Conservation (phyloP, 805 yeast genomes). For the Schizosaccharomyces lindneri region DNA sequence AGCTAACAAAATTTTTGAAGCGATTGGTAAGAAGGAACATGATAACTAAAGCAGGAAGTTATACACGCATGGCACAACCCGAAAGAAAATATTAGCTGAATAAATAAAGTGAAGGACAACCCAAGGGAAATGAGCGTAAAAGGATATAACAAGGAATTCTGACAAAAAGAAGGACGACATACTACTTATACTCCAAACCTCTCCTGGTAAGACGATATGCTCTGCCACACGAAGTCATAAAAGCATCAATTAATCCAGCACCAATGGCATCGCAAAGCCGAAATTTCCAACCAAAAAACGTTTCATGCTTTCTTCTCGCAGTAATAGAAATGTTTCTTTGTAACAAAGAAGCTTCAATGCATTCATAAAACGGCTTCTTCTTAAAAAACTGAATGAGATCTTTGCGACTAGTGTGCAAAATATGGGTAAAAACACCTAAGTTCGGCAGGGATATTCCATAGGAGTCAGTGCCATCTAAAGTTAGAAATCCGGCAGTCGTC, state of each 20-base stretch:
- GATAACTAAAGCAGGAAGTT: not conserved
- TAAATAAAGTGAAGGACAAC: not conserved
- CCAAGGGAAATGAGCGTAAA: not conserved
- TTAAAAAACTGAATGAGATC: not conserved
- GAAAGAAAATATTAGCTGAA: too few species aligned
- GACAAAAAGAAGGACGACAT: not conserved
- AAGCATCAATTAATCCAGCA: not conserved
- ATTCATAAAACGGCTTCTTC: not conserved
- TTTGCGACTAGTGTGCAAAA: not conserved
- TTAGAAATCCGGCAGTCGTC: not conserved
- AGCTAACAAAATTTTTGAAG: not conserved
- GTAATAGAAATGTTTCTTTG: not conserved
- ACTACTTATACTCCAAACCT: not conserved
- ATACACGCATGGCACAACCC: too few species aligned
- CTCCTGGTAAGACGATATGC: not conserved
- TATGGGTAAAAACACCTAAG: not conserved
- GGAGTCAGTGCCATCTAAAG: not conserved
- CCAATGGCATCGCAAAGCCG: slow-evolving; percentile 2
- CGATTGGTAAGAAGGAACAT: not conserved
- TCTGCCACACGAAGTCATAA: slow-evolving; percentile 1
- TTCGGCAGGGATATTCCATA: not conserved
- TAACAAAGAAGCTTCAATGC: not conserved
- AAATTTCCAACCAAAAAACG: not conserved
- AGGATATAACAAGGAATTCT: not conserved
- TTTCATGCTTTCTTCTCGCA: not conserved